These are phyloP conservation scores for Pluteus cervinus DNA, from an alignment of 768 basidiomycete genomes.

Conservation along the genomic window DNA sequence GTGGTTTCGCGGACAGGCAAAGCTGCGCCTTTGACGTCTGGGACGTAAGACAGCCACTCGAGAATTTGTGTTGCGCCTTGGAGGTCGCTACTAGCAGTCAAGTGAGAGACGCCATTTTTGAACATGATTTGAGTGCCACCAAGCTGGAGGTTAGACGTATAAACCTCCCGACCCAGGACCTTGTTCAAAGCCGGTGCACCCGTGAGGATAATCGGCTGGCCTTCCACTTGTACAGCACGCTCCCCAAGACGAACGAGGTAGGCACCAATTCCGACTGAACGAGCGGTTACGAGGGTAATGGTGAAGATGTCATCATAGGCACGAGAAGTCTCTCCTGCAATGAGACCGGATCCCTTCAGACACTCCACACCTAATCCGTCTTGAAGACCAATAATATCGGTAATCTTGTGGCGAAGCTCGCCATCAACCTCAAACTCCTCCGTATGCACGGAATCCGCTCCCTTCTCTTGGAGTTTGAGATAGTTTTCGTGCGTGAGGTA, in stretches of 20 bases:
- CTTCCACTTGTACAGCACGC: conserved; percentile 97
- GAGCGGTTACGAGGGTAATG: conserved; percentile 96
- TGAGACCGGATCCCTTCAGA: conserved; percentile 92
- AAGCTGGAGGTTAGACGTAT: conserved; percentile 96
- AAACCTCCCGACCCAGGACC: conserved; percentile 97
- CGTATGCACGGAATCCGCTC: conserved; percentile 68
- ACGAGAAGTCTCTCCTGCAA: conserved; percentile 96
- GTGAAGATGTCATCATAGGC: conserved; percentile 99
- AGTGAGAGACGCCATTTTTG: conserved; percentile 98
- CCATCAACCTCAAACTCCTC: conserved; percentile 81
- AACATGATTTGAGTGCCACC: conserved; percentile 99
- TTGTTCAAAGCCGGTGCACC: conserved; percentile 97
- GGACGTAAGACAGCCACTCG: conserved; percentile 92
- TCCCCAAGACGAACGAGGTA: conserved; percentile 98
- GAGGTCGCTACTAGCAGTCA: conserved; percentile 91
- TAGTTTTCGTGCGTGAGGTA: conserved; percentile 93
- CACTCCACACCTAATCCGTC: conserved; percentile 97
- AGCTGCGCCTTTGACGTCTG: conserved; percentile 71
- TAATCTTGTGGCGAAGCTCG: conserved; percentile 89
- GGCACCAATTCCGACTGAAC: conserved; percentile 98
- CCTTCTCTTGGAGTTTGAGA: conserved; percentile 86
- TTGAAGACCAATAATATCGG: conserved; percentile 94
- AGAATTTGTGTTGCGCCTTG: conserved; percentile 93
- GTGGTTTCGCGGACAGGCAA: conserved; percentile 71
- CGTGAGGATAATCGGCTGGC: conserved; percentile 98